These are phyloP conservation scores for Fusarium mexicanum DNA, from an alignment of 2,329 filamentous ascomycete genomes.

Conservation along the genomic window DNA sequence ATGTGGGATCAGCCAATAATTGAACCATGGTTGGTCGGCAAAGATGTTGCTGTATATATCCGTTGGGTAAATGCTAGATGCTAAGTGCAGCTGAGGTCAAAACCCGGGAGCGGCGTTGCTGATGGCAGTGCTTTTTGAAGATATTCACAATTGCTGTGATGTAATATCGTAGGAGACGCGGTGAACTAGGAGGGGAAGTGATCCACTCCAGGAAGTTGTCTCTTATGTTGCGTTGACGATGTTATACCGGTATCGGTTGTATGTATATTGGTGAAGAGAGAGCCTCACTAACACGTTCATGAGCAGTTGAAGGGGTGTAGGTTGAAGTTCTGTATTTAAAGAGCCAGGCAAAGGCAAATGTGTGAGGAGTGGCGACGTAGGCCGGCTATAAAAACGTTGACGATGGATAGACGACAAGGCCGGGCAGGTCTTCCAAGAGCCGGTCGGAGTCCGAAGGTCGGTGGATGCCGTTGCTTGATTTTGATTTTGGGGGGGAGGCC, in stretches of 20 bases:
- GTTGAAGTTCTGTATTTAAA: constrained; percentile 20
- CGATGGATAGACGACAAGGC: constrained; percentile 25
- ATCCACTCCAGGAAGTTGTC: constrained; percentile 1
- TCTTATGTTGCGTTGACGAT: constrained; percentile 39
- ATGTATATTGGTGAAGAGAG: constrained; percentile 16
- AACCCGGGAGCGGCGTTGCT: background rate
- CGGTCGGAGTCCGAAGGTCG: constrained; percentile 44
- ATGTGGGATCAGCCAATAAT: constrained; percentile 43
- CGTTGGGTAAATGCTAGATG: constrained; percentile 5
- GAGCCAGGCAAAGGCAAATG: background rate
- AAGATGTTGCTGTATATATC: background rate
- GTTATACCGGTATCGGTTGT: constrained; percentile 28
- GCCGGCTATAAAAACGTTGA: constrained; percentile 43
- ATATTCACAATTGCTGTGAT: constrained; percentile 10
- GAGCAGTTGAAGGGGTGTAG: constrained; percentile 35
- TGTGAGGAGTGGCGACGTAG: constrained; percentile 35
- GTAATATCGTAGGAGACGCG: constrained; percentile 5
- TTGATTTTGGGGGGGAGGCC: background rate
- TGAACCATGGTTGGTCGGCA: constrained; percentile 46
- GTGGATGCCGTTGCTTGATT: constrained; percentile 31
- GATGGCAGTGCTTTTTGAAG: constrained; percentile 3
- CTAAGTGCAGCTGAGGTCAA: background rate
- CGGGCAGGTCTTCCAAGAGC: constrained; percentile 25
- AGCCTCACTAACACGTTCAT: constrained; percentile 44
- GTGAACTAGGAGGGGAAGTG: constrained; percentile 11